Evolutionary conservation across 2,329 filamentous ascomycete genomes (phyloP), one percentile per base, ranked within the genome.

Genomic region (Alternaria conjuncta): DNA sequence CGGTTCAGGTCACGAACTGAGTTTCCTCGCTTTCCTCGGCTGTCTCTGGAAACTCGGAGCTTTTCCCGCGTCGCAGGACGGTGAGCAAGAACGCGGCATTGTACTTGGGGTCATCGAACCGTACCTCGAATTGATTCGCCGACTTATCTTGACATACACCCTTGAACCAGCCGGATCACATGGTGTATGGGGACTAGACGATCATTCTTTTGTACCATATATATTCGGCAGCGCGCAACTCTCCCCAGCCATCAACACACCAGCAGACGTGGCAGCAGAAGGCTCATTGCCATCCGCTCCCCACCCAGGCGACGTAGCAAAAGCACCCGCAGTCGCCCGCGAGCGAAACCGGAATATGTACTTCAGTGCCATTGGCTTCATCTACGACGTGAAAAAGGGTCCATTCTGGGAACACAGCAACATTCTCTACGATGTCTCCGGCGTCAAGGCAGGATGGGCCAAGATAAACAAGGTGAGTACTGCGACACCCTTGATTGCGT

Each of bases 111-210:
- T 97, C 43, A 86, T 99, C 61, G 92, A 97, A 75, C 92, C 91
- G 86, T 97, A 97, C 75, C 84, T 97, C n/a, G 83, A 84, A 30
- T 89, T 98, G 2, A 85, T 97, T 49, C 90, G 96, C 43, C 89
- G 87, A 45, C 85, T 99, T 10, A 97, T 99, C 71, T 84, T 93
- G 55, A 95, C 90, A 3, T 99, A 98, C 78, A 97, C 90, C 1
- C 87, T 99, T 20, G 96, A 99, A 77, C 96, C 96, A 5, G 96
- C 96, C 6, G 96, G 96, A 3, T 97, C 95, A 1, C 96, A 98
- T 77, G 96, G 96, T 4, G 96, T 99, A 20, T 99, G 96, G 96
- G 96, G 96, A 20, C 86, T 99, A n/a, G 96, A 99, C 77, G 96
- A 99, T 79, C 95, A 99, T 81, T 94, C 89, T 9, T 98, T 99